These are phyloP conservation scores for Paramecium biaurelia DNA, from an alignment of 73 alveolate species.

Conservation along the genomic window DNA sequence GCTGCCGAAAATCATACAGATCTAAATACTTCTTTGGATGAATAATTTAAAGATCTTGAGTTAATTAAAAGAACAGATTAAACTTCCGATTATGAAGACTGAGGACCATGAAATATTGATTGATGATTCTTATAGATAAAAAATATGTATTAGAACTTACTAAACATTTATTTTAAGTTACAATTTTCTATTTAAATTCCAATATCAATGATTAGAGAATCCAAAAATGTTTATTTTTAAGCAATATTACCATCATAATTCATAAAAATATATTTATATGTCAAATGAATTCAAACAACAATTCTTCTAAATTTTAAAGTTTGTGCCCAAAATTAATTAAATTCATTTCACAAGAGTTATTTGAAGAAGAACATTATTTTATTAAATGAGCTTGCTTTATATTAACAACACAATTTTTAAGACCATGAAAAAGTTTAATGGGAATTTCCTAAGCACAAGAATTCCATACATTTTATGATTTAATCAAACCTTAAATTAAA, in stretches of 20 bases:
- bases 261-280: background rate
- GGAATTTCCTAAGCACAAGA: background rate
- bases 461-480: background rate
- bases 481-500: background rate
- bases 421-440: constrained; percentile 1
- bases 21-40: background rate
- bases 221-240: background rate
- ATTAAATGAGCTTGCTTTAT: background rate
- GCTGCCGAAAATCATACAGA: background rate
- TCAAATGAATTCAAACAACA: background rate
- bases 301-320: background rate
- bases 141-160: background rate
- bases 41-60: background rate
- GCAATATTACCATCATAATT: background rate
- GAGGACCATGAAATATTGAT: background rate
- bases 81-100: background rate
- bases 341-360: background rate
- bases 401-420: constrained; percentile 26
- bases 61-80: background rate
- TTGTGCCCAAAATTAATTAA: background rate
- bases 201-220: background rate
- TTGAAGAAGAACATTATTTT: background rate
- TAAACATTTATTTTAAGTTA: background rate
- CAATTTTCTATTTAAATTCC: background rate
- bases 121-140: background rate